Evolutionary conservation across 257 asterid species (phyloP), one percentile per base, ranked within the genome.

Genomic region (Verbascum thapsus): DNA sequence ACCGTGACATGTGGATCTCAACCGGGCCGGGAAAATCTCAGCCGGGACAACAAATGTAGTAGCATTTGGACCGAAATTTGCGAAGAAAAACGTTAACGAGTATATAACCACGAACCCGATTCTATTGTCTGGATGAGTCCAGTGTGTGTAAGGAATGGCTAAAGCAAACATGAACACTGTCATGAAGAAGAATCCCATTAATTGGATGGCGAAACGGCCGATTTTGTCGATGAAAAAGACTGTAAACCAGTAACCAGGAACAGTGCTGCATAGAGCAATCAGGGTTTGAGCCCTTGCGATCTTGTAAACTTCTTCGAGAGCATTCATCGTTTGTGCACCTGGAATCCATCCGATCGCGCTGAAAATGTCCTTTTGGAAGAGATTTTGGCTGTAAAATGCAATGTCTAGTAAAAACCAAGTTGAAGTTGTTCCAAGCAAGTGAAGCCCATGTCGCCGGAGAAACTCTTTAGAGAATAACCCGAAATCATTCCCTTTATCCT

Each of bases 231-330:
- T 83, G 17, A 83, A 58, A 9, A 76, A 56, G 12, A 83, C 89
- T 0, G 89, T 83, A 52, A 83, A 83, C 89, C 89, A 83, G 58
- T 83, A 83, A 0, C 89, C 89, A 0, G 89, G 89, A 0, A 83
- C 86, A 0, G 89, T 83, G 76, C 89, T 77, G 64, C 80, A 74
- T 0, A 83, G 76, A 0, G 88, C 88, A 13, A 83, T 83, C 17
- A 83, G 71, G 2, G 88, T 79, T 38, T 83, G 89, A 6, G 89
- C 85, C 13, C 76, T 63, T 0, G 89, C 82, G 6, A 83, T 83
- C 35, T 7, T 63, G 71, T 22, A 83, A 0, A 83, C 86, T 44
- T 83, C 88, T 41, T 83, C 84, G 0, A 83, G 45, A 0, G 89
- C 89, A 10, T 58, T 77, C 89, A 83, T 83, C 0, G 82, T 80